Percentiles rank a stretch among this genome's conserved stretches.
Conservation (phyloP, 2,329 filamentous ascomycete species). For the Tympanopsis confertula region DNA sequence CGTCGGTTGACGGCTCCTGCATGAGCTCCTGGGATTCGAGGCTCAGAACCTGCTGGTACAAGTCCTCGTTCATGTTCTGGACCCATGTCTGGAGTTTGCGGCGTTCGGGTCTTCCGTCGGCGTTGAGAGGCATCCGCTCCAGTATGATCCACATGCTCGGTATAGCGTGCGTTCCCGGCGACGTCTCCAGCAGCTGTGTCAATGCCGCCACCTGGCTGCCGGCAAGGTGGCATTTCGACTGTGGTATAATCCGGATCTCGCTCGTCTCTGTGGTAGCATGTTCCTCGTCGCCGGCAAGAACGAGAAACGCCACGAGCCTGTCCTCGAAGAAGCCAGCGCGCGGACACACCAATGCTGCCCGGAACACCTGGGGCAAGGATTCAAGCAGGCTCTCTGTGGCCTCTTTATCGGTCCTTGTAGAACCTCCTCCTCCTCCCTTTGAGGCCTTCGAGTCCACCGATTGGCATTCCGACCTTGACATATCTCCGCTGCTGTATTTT, state of each 20-base stretch:
- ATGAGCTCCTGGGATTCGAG: slow-evolving; percentile 23
- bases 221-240: slow-evolving; percentile 24
- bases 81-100: slow-evolving; percentile 38
- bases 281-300: slow-evolving; percentile 18
- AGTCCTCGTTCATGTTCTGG: slow-evolving; percentile 35
- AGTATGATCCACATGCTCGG: slow-evolving; percentile 37
- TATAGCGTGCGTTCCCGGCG: slow-evolving; percentile 15
- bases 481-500: neutral
- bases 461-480: neutral
- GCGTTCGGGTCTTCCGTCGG: slow-evolving; percentile 24
- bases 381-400: neutral
- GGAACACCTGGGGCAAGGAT: neutral
- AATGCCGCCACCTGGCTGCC: slow-evolving; percentile 28
- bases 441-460: too few species aligned
- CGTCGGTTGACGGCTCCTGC: slow-evolving; percentile 19
- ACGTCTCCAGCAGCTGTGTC: slow-evolving; percentile 17
- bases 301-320: slow-evolving; percentile 33
- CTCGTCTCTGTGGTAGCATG: slow-evolving; percentile 8
- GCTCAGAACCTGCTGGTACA: slow-evolving; percentile 31
- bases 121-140: slow-evolving; percentile 29
- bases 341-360: neutral
- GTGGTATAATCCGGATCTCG: slow-evolving; percentile 21
- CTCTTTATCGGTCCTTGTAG: too few species aligned
- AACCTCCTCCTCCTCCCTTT: too few species aligned
- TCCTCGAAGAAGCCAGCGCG: slow-evolving; percentile 35